Evolutionary conservation across 768 basidiomycete species (phyloP).

Genomic region (Amanita jacksonii): DNA sequence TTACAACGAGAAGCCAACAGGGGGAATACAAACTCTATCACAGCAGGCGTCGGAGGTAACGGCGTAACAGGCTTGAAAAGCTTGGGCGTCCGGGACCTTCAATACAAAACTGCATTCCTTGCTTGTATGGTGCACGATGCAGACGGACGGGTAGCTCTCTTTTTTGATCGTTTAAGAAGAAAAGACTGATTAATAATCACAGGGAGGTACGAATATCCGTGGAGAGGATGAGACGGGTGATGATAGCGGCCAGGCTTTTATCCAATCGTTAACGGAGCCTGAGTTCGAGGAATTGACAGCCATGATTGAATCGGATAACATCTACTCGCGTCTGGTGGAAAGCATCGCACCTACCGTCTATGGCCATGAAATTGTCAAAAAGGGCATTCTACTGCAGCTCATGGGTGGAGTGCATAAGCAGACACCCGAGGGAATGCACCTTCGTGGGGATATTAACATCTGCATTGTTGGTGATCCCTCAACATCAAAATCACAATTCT

Average conservation of each 20-base stretch:
- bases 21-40: slow-evolving; percentile 46
- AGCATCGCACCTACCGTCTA: slow-evolving; percentile 98
- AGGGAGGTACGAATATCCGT: slow-evolving; percentile 83
- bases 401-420: slow-evolving; percentile 99
- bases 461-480: slow-evolving; percentile 97
- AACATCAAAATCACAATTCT: slow-evolving; percentile 96
- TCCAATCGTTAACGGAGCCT: slow-evolving; percentile 81
- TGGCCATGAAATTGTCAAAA: slow-evolving; percentile 98
- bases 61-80: slow-evolving; percentile 94
- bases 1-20: slow-evolving; percentile 79
- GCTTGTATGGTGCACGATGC: slow-evolving; percentile 96
- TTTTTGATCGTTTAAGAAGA: background rate
- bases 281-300: slow-evolving; percentile 91
- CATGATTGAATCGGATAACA: slow-evolving; percentile 93
- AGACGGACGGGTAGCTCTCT: slow-evolving; percentile 72
- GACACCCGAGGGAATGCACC: slow-evolving; percentile 91
- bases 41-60: slow-evolving; percentile 57
- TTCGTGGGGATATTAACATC: slow-evolving; percentile 98
- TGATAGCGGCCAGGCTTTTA: slow-evolving; percentile 73
- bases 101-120: slow-evolving; percentile 97
- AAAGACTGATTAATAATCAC: slow-evolving; percentile 9
- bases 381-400: slow-evolving; percentile 88
- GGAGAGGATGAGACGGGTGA: slow-evolving; percentile 81
- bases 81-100: slow-evolving; percentile 88
- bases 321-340: slow-evolving; percentile 87